phyloP scores from a whole-genome alignment of 148 eudicot species.

The Salicornia ramosissima region DNA sequence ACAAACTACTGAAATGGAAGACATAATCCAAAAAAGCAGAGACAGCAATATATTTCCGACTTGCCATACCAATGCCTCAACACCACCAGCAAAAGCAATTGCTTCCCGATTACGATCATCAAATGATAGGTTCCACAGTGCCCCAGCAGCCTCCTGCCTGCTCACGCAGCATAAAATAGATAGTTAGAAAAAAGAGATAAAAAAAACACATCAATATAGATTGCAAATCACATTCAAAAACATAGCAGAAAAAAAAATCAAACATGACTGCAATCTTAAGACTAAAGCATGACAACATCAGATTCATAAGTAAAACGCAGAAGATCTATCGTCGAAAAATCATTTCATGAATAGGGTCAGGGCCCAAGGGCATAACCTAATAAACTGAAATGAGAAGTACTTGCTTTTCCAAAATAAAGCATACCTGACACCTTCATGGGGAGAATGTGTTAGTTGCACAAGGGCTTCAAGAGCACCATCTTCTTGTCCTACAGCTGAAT shows the following conservation, averaged over 20 bases:
- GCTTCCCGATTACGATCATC: constrained; percentile 96
- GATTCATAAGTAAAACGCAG: not conserved
- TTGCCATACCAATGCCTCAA: constrained; percentile 90
- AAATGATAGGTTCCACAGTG: constrained; percentile 95
- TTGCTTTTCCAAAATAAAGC: constrained; percentile 18
- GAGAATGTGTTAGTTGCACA: constrained; percentile 76
- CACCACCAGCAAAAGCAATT: constrained; percentile 90
- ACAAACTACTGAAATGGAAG: not conserved
- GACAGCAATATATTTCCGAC: not conserved
- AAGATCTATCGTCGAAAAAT: not conserved
- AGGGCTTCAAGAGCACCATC: constrained; percentile 97
- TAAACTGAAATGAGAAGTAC: not conserved
- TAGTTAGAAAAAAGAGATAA: not conserved
- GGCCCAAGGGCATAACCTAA: not conserved
- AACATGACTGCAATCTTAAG: not conserved
- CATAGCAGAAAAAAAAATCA: too few species aligned
- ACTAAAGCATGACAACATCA: not conserved
- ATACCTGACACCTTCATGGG: constrained; percentile 96
- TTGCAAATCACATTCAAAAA: not conserved
- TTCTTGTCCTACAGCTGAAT: constrained; percentile 94
- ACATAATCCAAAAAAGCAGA: not conserved
- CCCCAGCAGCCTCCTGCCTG: constrained; percentile 99
- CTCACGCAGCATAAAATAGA: constrained; percentile 11
- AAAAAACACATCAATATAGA: not conserved
- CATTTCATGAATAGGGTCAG: not conserved